Base-by-base conservation (phyloP, 73 alveolate genomes). In the Paraurostyla sp. region DNA sequence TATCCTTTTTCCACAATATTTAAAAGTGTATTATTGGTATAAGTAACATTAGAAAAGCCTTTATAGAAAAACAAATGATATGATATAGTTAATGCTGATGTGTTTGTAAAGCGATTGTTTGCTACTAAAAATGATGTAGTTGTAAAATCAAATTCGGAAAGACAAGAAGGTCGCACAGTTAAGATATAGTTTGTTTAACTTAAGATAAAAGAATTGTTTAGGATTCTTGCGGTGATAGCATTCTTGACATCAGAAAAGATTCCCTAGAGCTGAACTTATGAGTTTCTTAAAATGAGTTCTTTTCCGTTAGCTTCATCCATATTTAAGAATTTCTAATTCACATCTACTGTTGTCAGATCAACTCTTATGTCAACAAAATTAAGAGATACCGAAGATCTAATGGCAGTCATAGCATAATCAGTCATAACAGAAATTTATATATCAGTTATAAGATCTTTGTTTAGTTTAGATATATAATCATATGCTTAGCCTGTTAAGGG, bases 261-360 rank as follows among this genome's bases (percentile, higher is more conserved):
- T 20, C 86, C 86, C 32, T 73, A 43, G 2, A 73, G 49, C 46
- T 50, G 41, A 6, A 73, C 7, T 3, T 49, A 25, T 13, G 71
- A 48, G 49, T 58, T 36, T 4, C 60, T 15, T 2, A 65, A 36
- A 11, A 16, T 3, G 16, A 65, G 58, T 1, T 16, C 3, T 38
- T 45, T 48, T 9, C 86, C 86, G 33, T 73, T 71, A 45, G 71
- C 45, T 48, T 73, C 86, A 48, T 73, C 86, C 86, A 73, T 73
- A 48, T 43, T 73, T 36, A 73, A 16, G 49, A 73, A 73, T 73
- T 73, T 48, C 36, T 73, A 36, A 73, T 43, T 48, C 0, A 48
- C 52, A 48, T 48, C 65, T 23, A 73, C 86, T 1, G 86, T 73
- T 33, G 71, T 48, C 15, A 43, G 18, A 43, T 73, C 86, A 2